phyloP scores from a whole-genome alignment of 2,329 filamentous ascomycete species.

The Grosmannia clavigera region DNA sequence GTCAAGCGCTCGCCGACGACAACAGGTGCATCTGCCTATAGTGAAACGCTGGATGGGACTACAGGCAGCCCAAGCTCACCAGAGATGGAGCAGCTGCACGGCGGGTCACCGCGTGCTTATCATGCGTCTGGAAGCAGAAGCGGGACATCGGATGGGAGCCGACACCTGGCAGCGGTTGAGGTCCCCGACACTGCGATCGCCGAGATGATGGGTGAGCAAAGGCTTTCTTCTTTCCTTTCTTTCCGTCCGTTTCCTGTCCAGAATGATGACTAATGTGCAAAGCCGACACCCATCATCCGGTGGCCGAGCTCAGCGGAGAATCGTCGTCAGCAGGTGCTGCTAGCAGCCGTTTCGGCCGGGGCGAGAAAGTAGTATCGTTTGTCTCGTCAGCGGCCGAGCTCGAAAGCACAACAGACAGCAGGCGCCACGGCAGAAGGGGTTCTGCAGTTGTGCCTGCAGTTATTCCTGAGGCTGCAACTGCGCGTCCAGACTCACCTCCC shows the following conservation, averaged over 20 bases:
- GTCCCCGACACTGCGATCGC: constrained; percentile 24
- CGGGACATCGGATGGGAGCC: not conserved
- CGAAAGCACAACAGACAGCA: constrained; percentile 19
- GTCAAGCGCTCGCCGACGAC: constrained; percentile 11
- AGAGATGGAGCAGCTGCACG: constrained; percentile 21
- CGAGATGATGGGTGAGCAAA: constrained; percentile 33
- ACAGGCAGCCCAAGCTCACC: constrained; percentile 22
- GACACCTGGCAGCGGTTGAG: not conserved
- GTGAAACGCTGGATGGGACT: not conserved
- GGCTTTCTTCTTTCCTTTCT: not conserved
- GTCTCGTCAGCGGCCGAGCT: constrained; percentile 11
- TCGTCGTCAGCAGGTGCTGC: not conserved
- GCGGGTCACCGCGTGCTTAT: too few relatives aligned
- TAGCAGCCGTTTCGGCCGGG: constrained; percentile 9
- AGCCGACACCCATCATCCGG: not conserved
- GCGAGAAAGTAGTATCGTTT: constrained; percentile 7
- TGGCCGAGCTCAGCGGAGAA: not conserved
- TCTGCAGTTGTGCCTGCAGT: too few relatives aligned
- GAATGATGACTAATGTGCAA: constrained; percentile 4
- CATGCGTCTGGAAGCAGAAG: too few relatives aligned
- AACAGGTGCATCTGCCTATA: not conserved
- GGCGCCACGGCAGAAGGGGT: constrained; percentile 12
- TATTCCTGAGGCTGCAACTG: not conserved
- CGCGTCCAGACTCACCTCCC: constrained; percentile 10
- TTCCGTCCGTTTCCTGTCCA: too few relatives aligned